phyloP scores from a whole-genome alignment of 2,329 filamentous ascomycete genomes.

The Ascochyta lentis region DNA sequence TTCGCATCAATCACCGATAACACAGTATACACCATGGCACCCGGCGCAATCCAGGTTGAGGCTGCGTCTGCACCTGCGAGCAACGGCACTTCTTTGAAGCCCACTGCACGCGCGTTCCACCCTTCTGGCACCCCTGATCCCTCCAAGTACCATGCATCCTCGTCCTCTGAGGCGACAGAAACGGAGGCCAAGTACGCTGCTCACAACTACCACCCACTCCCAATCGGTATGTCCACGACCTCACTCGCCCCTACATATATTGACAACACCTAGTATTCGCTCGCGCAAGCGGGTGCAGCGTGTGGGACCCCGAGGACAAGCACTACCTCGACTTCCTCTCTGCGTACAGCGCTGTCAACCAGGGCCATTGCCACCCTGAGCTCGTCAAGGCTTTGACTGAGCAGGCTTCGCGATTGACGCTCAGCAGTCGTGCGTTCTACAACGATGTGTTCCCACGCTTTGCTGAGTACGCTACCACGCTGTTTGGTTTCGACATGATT shows the following conservation, averaged over 20 bases:
- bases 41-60: constrained; percentile 42
- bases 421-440: constrained; percentile 95
- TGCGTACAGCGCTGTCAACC: constrained; percentile 97
- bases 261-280: constrained; percentile 65
- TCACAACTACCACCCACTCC: constrained; percentile 98
- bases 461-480: constrained; percentile 86
- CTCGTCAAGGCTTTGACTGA: constrained; percentile 88
- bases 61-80: constrained; percentile 25
- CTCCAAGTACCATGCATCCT: constrained; percentile 73
- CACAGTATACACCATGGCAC: constrained; percentile 40
- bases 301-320: constrained; percentile 93
- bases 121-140: constrained; percentile 48
- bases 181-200: constrained; percentile 85
- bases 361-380: constrained; percentile 97
- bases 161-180: constrained; percentile 79
- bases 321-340: constrained; percentile 98
- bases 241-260: not conserved
- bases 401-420: constrained; percentile 86
- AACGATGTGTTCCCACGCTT: constrained; percentile 98
- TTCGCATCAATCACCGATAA: constrained; percentile 18
- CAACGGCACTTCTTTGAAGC: constrained; percentile 43
- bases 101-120: constrained; percentile 48
- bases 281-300: constrained; percentile 80
- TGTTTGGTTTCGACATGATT: constrained; percentile 97
- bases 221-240: constrained; percentile 65